phyloP scores from a whole-genome alignment of 495 filamentous ascomycete species.

The Talaromyces trachyspermus region DNA sequence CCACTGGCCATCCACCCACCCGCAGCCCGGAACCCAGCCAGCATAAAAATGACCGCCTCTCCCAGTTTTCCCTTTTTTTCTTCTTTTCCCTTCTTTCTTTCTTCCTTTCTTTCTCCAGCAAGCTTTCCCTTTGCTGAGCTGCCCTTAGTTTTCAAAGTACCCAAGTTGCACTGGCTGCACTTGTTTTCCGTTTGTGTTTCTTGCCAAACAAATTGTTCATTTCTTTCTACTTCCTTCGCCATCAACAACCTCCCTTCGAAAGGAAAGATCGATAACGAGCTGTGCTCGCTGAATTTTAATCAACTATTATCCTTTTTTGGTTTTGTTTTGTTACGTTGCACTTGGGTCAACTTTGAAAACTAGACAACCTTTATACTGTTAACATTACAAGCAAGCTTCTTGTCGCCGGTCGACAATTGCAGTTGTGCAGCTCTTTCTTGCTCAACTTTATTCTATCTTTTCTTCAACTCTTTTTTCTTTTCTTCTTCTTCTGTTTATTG shows the following conservation, averaged over 20 bases:
- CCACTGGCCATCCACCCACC: slow-evolving; percentile 1
- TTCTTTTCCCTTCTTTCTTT: slow-evolving; percentile 25
- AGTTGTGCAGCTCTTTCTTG: slow-evolving; percentile 48
- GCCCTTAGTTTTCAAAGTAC: slow-evolving; percentile 40
- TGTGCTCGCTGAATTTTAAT: slow-evolving; percentile 29
- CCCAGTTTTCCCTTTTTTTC: slow-evolving; percentile 27
- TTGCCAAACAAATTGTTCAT: slow-evolving; percentile 44
- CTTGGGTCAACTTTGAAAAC: slow-evolving; percentile 12
- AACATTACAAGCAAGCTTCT: slow-evolving; percentile 25
- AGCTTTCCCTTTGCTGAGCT: slow-evolving; percentile 66
- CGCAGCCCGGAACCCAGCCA: not conserved
- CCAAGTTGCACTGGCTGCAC: slow-evolving; percentile 41
- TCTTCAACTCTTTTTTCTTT: slow-evolving; percentile 11
- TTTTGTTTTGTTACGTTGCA: slow-evolving; percentile 23
- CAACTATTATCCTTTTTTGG: no score
- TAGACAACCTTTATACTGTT: slow-evolving; percentile 13
- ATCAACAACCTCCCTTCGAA: slow-evolving; percentile 24
- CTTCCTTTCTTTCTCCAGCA: slow-evolving; percentile 62
- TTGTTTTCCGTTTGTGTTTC: slow-evolving; percentile 38
- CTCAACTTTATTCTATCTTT: slow-evolving; percentile 34
- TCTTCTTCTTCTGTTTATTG: slow-evolving; percentile 17
- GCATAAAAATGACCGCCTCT: slow-evolving; percentile 32
- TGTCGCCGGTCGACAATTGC: slow-evolving; percentile 47
- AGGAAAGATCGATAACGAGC: slow-evolving; percentile 25
- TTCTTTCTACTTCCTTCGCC: slow-evolving; percentile 25